Evolutionary conservation across 2,329 filamentous ascomycete genomes (phyloP), one percentile per base, ranked within the genome.

Genomic region (Fusarium pseudonygamai): DNA sequence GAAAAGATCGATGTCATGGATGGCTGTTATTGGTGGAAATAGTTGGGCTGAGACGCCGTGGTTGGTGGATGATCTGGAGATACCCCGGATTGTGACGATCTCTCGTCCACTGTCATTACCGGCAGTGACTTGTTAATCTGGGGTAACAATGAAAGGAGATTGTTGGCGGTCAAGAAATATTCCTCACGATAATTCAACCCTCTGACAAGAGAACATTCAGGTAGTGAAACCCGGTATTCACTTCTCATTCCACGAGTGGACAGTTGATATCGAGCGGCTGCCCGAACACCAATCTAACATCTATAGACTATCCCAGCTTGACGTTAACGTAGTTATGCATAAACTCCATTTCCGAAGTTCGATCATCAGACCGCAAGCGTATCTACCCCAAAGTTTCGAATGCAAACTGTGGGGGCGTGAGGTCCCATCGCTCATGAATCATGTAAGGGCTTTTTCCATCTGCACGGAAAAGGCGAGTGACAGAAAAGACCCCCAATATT

Each of bases 21-120:
- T 4, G 3, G 9, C 0, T 14, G 1, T 18, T 6, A 74, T 75
- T 75, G 73, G 71, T 72, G 71, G 67, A 60, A 47, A 53, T 59
- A 8, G 5, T 0, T n/a, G 7, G 3, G 6, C 6, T 24, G 1
- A 15, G 7, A 6, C 3, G 22, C 53, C 53, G 28, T 45, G 53
- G 71, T 73, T 73, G 69, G 71, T 73, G 69, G 71, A 64, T 72
- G 60, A 58, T 69, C 20, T 46, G n/a, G 15, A 24, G 20, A 7
- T 39, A 40, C 28, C 28, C 55, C 40, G 37, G 15, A 50, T 28
- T 43, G 45, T 49, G 47, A 57, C 61, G 68, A 72, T 69, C 67
- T 60, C 46, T 69, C 42, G 37, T 40, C 43, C 34, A 42, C 36
- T 24, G 26, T 61, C 40, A 28, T 36, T 20, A 46, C 55, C 47